These are phyloP conservation scores for Aspergillus novoparasiticus DNA, from an alignment of 2,329 filamentous ascomycete genomes.

Conservation along the genomic window DNA sequence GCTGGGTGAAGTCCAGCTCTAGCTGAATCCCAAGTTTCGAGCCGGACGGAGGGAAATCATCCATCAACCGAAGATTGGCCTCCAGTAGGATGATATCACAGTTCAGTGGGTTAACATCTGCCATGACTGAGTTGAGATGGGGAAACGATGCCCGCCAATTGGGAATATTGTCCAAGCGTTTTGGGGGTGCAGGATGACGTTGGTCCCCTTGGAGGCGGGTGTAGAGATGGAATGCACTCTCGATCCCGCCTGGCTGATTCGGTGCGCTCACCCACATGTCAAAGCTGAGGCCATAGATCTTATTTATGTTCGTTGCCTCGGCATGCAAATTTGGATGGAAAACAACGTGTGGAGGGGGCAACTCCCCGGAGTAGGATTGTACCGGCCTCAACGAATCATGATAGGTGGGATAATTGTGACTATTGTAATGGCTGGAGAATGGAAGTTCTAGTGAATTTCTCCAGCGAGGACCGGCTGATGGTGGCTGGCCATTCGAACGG, in stretches of 20 bases:
- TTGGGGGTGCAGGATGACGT: slow-evolving; percentile 38
- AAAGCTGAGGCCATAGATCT: slow-evolving; percentile 43
- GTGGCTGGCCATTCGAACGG: slow-evolving; percentile 35
- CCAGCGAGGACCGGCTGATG: slow-evolving; percentile 35
- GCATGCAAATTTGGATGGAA: slow-evolving; percentile 35
- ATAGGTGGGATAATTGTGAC: slow-evolving; percentile 30
- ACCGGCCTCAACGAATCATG: slow-evolving; percentile 35
- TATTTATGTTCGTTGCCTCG: slow-evolving; percentile 27
- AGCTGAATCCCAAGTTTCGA: slow-evolving; percentile 47
- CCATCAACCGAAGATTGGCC: slow-evolving; percentile 46
- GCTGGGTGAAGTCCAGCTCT: slow-evolving; percentile 44
- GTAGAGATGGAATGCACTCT: slow-evolving; percentile 48
- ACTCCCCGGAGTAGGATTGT: slow-evolving; percentile 36
- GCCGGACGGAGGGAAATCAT: slow-evolving; percentile 44
- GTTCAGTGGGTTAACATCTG: slow-evolving; percentile 36
- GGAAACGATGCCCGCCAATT: slow-evolving; percentile 48
- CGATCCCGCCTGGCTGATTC: slow-evolving; percentile 37
- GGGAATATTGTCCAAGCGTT: slow-evolving; percentile 42
- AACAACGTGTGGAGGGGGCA: slow-evolving; percentile 37
- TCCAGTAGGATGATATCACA: slow-evolving; percentile 50
- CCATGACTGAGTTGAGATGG: slow-evolving; percentile 38
- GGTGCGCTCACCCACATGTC: slow-evolving; percentile 50
- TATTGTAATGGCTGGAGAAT: slow-evolving; percentile 33
- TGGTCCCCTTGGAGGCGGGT: slow-evolving; percentile 45
- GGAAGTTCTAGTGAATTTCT: slow-evolving; percentile 36